Conservation (phyloP, 2,329 filamentous ascomycete genomes). For the Claviceps maximensis region DNA sequence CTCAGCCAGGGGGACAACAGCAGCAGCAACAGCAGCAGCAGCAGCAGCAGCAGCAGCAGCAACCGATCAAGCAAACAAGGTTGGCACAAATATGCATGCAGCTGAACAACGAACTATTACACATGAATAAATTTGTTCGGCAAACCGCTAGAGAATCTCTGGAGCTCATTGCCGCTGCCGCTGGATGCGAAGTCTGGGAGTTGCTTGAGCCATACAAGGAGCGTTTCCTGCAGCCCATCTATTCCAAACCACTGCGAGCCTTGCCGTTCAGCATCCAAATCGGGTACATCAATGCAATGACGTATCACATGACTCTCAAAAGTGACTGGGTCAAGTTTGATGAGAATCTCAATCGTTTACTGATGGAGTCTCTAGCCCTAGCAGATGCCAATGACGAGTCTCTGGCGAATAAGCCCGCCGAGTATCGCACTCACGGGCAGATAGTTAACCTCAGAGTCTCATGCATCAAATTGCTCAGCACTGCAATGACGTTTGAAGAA, state of each 20-base stretch:
- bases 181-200: conserved; percentile 71
- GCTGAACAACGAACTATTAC: conserved; percentile 77
- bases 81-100: conserved; percentile 69
- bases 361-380: conserved; percentile 86
- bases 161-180: conserved; percentile 64
- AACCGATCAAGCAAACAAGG: conserved; percentile 39
- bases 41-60: conserved; percentile 22
- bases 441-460: conserved; percentile 87
- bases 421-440: conserved; percentile 89
- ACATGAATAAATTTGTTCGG: conserved; percentile 92
- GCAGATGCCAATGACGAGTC: conserved; percentile 92
- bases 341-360: conserved; percentile 74
- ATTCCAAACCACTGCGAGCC: conserved; percentile 84
- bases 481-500: conserved; percentile 84
- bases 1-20: conserved; percentile 31
- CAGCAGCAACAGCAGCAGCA: conserved; percentile 34
- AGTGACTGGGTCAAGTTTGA: conserved; percentile 84
- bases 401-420: conserved; percentile 78
- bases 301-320: conserved; percentile 83
- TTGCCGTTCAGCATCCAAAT: conserved; percentile 93
- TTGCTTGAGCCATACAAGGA: conserved; percentile 84
- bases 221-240: conserved; percentile 78
- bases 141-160: conserved; percentile 74
- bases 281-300: conserved; percentile 95
- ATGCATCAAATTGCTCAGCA: conserved; percentile 84